Conservation (phyloP, 768 basidiomycete species). For the Lentinula raphanica region DNA sequence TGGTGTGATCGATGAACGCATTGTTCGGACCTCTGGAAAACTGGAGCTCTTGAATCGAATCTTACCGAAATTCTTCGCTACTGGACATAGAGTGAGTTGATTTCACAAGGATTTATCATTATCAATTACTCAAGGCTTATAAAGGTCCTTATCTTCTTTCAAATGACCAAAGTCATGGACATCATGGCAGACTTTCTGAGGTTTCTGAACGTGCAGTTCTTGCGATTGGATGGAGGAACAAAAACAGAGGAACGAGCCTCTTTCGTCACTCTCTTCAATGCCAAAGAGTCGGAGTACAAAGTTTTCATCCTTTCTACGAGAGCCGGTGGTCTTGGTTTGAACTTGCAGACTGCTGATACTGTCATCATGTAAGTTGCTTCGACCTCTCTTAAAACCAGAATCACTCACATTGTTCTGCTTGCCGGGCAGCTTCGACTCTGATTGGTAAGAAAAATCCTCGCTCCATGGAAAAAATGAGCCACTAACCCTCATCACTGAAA, state of each 20-base stretch:
- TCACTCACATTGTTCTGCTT: conserved; percentile 4
- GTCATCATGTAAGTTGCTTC: conserved; percentile 75
- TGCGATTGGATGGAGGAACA: conserved; percentile 93
- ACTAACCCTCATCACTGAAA: no score
- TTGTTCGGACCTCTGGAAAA: conserved; percentile 87
- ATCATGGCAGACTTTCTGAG: conserved; percentile 95
- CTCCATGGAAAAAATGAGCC: background rate
- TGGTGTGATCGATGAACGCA: conserved; percentile 75
- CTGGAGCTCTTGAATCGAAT: conserved; percentile 88
- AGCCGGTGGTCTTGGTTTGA: conserved; percentile 90
- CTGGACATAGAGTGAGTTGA: conserved; percentile 74
- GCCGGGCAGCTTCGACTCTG: conserved; percentile 63
- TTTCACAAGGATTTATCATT: background rate
- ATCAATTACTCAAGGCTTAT: conserved; percentile 5
- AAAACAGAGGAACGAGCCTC: conserved; percentile 93
- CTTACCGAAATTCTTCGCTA: conserved; percentile 90
- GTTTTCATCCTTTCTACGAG: conserved; percentile 93
- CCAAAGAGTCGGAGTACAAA: conserved; percentile 79
- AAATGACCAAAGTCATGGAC: conserved; percentile 99
- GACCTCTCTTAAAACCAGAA: background rate
- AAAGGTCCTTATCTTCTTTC: conserved; percentile 98
- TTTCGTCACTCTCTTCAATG: conserved; percentile 84
- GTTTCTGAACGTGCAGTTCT: conserved; percentile 79
- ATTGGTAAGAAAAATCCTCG: conserved; percentile 41
- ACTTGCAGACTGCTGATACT: conserved; percentile 94